Evolutionary conservation across 2,329 filamentous ascomycete species (phyloP), one percentile per base, ranked within the genome.

Genomic region (Nothopassalora personata): DNA sequence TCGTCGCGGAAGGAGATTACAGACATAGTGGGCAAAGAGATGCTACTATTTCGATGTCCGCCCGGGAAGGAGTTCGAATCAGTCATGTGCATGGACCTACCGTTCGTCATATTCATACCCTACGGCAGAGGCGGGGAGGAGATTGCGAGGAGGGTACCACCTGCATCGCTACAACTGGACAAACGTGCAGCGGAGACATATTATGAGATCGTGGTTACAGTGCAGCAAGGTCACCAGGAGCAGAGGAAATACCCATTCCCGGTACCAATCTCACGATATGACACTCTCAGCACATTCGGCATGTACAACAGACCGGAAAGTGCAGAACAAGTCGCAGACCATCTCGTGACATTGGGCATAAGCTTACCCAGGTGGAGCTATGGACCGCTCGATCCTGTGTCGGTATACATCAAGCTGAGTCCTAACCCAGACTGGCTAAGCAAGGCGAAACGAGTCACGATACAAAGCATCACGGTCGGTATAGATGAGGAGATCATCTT

Each of bases 401-500:
- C 90, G 58, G 92, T 97, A 54, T 97, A 96, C 74, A 92, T 99
- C 73, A 96, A 96, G 74, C 77, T 99, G 23, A 89, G 89, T 8
- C 94, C 94, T 13, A 97, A 97, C 68, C 86, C 87, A 31, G 91
- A 97, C 73, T 97, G 90, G 90, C 79, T 94, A 74, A 86, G 79
- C 71, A 97, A 97, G 75, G 92, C 93, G 51, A 90, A 87, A 72
- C 90, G 90, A 71, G 92, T 97, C 55, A 93, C 90, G 47, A 95
- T 99, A 70, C 88, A 92, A 71, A 94, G 94, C 71, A 94, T 99
- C 66, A 96, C 91, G 1, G 86, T 97, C 46, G 86, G 86, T 11
- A 95, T 99, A 67, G 94, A 97, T 71, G 94, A 99, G 75, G 93
- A 97, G 72, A 96, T 97, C 60, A 95, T 94, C n/a, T 99, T 90